Conservation (phyloP, 2,329 filamentous ascomycete species). For the Coniochaeta pulveracea region DNA sequence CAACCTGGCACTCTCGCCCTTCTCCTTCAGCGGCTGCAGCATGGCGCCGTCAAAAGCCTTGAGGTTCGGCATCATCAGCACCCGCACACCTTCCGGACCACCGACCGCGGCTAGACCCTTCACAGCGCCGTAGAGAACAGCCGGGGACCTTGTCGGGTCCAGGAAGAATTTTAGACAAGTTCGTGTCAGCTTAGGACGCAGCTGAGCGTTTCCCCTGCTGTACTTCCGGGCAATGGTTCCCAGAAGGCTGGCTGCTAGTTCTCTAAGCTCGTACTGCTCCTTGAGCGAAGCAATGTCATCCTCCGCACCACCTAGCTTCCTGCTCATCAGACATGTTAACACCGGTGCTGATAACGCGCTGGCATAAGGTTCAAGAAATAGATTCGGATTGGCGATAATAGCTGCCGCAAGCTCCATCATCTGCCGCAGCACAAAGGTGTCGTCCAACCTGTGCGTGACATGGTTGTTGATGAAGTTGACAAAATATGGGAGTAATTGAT, state of each 20-base stretch:
- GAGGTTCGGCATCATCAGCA: conserved; percentile 44
- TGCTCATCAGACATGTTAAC: conserved; percentile 80
- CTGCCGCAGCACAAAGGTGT: conserved; percentile 77
- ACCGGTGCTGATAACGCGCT: conserved; percentile 69
- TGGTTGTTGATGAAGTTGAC: conserved; percentile 93
- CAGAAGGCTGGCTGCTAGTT: conserved; percentile 73
- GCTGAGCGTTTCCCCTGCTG: conserved; percentile 64
- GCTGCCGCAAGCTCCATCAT: conserved; percentile 87
- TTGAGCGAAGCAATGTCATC: conserved; percentile 38
- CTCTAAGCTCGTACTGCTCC: conserved; percentile 69
- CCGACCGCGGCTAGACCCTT: conserved; percentile 70
- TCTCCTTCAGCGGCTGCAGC: conserved; percentile 40
- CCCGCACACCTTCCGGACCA: conserved; percentile 46
- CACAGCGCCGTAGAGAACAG: conserved; percentile 82
- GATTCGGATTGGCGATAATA: conserved; percentile 69
- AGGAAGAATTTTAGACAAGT: conserved; percentile 89
- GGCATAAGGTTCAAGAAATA: conserved; percentile 58
- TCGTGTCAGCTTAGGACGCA: conserved; percentile 82
- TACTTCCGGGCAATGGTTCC: conserved; percentile 73
- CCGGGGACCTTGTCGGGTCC: conserved; percentile 70
- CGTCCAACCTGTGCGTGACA: conserved; percentile 86
- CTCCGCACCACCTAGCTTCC: conserved; percentile 57
- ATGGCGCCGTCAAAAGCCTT: conserved; percentile 41
- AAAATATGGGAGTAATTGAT: conserved; percentile 94
- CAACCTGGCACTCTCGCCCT: conserved; percentile 28